phyloP scores from a whole-genome alignment of 352 stramenopile genomes.

The Globisporangium recalcitrans region DNA sequence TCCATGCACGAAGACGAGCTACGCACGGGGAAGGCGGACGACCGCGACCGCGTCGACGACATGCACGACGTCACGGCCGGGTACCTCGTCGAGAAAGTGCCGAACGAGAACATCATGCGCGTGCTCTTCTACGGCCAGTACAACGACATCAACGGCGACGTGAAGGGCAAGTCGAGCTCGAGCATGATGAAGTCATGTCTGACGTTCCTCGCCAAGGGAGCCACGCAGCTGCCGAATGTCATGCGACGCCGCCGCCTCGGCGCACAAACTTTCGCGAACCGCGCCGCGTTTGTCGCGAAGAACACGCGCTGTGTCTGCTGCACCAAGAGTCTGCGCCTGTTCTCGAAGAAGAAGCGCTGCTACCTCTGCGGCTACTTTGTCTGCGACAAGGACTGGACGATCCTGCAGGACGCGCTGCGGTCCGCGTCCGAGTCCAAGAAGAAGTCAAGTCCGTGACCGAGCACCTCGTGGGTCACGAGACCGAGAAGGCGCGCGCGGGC shows the following conservation, averaged over 20 bases:
- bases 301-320: slow-evolving; percentile 59
- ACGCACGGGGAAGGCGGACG: slow-evolving; percentile 32
- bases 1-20: slow-evolving; percentile 27
- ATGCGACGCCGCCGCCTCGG: slow-evolving; percentile 53
- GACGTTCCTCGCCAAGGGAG: slow-evolving; percentile 32
- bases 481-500: not conserved
- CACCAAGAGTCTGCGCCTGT: slow-evolving; percentile 35
- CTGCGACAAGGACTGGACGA: slow-evolving; percentile 31
- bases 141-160: slow-evolving; percentile 10
- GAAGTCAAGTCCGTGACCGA: slow-evolving; percentile 29
- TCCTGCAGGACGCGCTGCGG: slow-evolving; percentile 22
- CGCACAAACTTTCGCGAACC: slow-evolving; percentile 45
- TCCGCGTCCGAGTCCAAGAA: slow-evolving; percentile 14
- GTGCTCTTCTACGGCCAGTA: slow-evolving; percentile 38
- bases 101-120: slow-evolving; percentile 25
- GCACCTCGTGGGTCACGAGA: slow-evolving; percentile 16
- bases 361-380: slow-evolving; percentile 33
- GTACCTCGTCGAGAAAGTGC: slow-evolving; percentile 31
- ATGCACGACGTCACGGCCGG: slow-evolving; percentile 31
- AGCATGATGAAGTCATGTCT: slow-evolving; percentile 25
- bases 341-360: slow-evolving; percentile 31
- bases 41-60: slow-evolving; percentile 25
- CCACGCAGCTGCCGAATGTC: slow-evolving; percentile 32
- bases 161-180: slow-evolving; percentile 11
- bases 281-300: slow-evolving; percentile 29